Evolutionary conservation across 2,329 filamentous ascomycete genomes (phyloP), one percentile per base, ranked within the genome.

Genomic region (Phialophora tarda): DNA sequence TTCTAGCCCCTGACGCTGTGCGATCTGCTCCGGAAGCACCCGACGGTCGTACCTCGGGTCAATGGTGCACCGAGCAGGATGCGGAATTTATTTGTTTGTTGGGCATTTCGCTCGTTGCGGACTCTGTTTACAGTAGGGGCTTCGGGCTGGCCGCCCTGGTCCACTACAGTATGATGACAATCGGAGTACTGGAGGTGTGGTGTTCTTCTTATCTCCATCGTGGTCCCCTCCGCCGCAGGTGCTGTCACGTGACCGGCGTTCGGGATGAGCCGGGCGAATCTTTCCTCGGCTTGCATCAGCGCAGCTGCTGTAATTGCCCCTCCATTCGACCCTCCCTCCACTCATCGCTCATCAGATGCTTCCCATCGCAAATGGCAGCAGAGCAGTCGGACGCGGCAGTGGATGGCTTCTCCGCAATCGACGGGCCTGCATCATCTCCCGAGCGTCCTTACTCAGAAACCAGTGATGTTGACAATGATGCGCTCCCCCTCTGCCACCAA

Each of bases 391-490:
- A 62, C 28, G 54, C 50, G 50, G 50, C 34, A 56, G 51, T 55
- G 50, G 14, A 21, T 21, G 28, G 32, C 59, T 26, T 28, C 44
- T 41, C 50, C 59, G 41, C 50, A 28, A n/a, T 44, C 38, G 38
- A 44, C 38, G 38, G 17, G 38, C 34, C 55, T 58, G 30, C 59
- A 56, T 62, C 59, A 62, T 54, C 59, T 55, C 59, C 59, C 59
- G 59, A 44, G 56, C 23, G 24, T 51, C 48, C 48, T 26, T 12
- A 51, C 59, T 32, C 44, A 30, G 44, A 34, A n/a, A 24, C 38
- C 51, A 48, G 24, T 62, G 34, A 55, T 62, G 59, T 62, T 55
- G 59, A 62, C 50, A 62, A 56, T 56, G 59, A 55, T 55, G 53
- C 17, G 12, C 48, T 7, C 21, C 59, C 51, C 34, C 34, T 21